A percentile compares a stretch with the other conserved stretches of the same genome.
phyloP scores from a whole-genome alignment of 2,329 filamentous ascomycete species.

The Neurospora sp. region DNA sequence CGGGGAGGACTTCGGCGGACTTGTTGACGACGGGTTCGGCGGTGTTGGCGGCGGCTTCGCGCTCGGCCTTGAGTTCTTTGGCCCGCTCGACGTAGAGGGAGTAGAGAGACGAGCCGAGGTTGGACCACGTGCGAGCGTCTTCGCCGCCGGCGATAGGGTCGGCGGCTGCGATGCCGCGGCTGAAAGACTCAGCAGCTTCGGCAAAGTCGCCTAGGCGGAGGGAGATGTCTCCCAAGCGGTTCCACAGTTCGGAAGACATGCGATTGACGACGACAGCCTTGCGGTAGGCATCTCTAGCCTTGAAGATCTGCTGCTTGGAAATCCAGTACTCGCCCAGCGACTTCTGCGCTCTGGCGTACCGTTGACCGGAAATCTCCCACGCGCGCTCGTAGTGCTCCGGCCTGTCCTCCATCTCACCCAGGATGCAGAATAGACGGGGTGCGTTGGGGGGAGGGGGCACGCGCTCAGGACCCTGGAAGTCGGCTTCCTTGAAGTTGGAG shows the following conservation, averaged over 20 bases:
- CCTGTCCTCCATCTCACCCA: conserved; percentile 78
- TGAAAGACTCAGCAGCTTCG: conserved; percentile 74
- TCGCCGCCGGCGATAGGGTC: conserved; percentile 58
- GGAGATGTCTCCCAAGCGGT: conserved; percentile 78
- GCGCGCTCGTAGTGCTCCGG: conserved; percentile 69
- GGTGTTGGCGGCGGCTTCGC: conserved; percentile 13
- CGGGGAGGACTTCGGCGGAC: conserved; percentile 15
- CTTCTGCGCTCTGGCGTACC: conserved; percentile 80
- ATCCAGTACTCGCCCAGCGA: conserved; percentile 76
- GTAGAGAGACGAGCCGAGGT: conserved; percentile 75
- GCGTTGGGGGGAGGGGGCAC: conserved; percentile 69
- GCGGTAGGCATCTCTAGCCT: conserved; percentile 67
- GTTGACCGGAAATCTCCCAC: conserved; percentile 72
- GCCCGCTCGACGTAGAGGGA: conserved; percentile 51
- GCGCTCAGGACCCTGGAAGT: conserved; percentile 53
- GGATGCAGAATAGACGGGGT: conserved; percentile 80
- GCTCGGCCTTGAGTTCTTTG: conserved; percentile 26
- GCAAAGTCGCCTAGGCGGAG: conserved; percentile 68
- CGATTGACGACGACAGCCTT: conserved; percentile 71
- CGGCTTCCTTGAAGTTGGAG: conserved; percentile 42
- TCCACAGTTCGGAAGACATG: conserved; percentile 78
- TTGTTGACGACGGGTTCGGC: conserved; percentile 22
- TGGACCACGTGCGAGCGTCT: conserved; percentile 90
- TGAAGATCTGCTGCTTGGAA: conserved; percentile 50
- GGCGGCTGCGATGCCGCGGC: conserved; percentile 60